Conservation (phyloP, 2,329 filamentous ascomycete species). For the Onygena corvina region DNA sequence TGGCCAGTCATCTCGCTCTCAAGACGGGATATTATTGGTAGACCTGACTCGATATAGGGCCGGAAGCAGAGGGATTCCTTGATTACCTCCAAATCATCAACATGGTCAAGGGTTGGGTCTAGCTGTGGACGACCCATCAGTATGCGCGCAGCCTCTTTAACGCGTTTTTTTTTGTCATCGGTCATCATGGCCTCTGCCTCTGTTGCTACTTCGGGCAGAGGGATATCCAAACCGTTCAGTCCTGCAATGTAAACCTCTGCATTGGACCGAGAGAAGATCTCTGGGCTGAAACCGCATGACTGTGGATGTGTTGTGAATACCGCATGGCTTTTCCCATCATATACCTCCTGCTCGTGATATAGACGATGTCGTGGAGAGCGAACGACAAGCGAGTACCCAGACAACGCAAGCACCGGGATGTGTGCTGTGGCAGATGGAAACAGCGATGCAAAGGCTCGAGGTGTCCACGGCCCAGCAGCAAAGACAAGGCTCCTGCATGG, state of each 20-base stretch:
- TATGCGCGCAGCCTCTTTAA: conserved; percentile 25
- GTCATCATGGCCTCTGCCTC: conserved; percentile 32
- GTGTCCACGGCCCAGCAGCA: conserved; percentile 60
- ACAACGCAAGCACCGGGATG: conserved; percentile 50
- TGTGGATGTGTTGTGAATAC: conserved; percentile 51
- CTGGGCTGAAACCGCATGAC: conserved; percentile 50
- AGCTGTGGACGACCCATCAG: conserved; percentile 25
- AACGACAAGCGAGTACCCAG: conserved; percentile 61
- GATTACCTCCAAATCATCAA: conserved; percentile 49
- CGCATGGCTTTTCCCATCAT: conserved; percentile 48
- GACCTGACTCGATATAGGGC: conserved; percentile 52
- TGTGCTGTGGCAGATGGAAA: conserved; percentile 46
- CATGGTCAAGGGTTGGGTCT: conserved; percentile 20
- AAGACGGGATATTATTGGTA: conserved; percentile 51
- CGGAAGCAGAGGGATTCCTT: conserved; percentile 60
- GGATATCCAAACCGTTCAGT: conserved; percentile 50
- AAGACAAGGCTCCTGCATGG: conserved; percentile 56
- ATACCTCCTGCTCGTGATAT: conserved; percentile 23
- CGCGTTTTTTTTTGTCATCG: conserved; percentile 27
- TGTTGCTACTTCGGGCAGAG: conserved; percentile 46
- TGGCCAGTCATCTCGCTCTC: conserved; percentile 45
- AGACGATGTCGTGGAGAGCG: conserved; percentile 41
- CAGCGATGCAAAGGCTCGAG: conserved; percentile 49
- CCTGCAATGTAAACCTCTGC: conserved; percentile 64
- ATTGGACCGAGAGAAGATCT: conserved; percentile 55